A percentile compares a stretch with the other conserved stretches of the same genome.
phyloP scores from a whole-genome alignment of 2,329 filamentous ascomycete genomes.

The Paecilomyces dactylethromorphus region DNA sequence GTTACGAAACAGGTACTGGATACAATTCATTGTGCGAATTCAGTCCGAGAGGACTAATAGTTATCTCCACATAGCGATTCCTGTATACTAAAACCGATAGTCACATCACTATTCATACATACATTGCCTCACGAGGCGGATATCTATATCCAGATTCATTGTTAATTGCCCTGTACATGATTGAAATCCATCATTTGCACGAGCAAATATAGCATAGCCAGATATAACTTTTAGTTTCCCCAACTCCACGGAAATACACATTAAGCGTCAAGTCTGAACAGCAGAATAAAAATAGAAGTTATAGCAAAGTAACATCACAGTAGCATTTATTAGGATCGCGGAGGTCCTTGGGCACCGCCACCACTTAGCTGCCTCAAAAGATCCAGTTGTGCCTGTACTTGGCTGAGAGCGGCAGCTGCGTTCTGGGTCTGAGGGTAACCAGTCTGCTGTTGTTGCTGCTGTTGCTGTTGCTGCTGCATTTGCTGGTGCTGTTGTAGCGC shows the following conservation, averaged over 20 bases:
- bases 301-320: background rate
- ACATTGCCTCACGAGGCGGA: background rate
- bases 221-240: background rate
- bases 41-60: background rate
- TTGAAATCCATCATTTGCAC: background rate
- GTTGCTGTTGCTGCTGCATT: constrained; percentile 22
- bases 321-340: background rate
- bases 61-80: background rate
- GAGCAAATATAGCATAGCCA: background rate
- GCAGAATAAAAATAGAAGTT: background rate
- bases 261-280: background rate
- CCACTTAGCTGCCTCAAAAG: constrained; percentile 31
- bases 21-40: too few relatives aligned
- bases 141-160: background rate
- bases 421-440: constrained; percentile 13
- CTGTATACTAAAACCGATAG: background rate
- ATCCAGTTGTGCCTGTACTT: constrained; percentile 37
- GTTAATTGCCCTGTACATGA: background rate
- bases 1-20: background rate
- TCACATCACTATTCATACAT: background rate
- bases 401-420: constrained; percentile 30
- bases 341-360: constrained; percentile 2
- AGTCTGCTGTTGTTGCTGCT: constrained; percentile 19
- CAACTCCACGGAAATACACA: background rate
- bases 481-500: constrained; percentile 38